Evolutionary conservation across 2,329 filamentous ascomycete species (phyloP).

Genomic region (Rutstroemia sydowiana): DNA sequence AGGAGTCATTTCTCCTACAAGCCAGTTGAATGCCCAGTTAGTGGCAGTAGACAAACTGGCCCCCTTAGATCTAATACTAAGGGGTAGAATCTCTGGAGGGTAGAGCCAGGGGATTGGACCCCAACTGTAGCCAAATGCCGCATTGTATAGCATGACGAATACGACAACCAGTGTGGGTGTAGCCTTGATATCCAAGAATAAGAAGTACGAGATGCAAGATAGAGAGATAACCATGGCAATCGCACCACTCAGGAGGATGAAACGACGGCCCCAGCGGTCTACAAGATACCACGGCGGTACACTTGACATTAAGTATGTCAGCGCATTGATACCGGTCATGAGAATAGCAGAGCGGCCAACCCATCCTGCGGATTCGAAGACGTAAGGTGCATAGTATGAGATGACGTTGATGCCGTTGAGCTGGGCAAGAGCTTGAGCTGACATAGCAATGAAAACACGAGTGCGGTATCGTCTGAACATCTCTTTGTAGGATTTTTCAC

Average conservation of each 20-base stretch:
- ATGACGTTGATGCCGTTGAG: constrained; percentile 99
- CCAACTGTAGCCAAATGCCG: constrained; percentile 95
- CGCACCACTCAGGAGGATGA: constrained; percentile 84
- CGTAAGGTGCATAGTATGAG: constrained; percentile 93
- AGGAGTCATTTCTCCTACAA: constrained; percentile 92
- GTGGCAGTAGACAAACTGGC: constrained; percentile 92
- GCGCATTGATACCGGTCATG: constrained; percentile 94
- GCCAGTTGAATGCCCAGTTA: constrained; percentile 98
- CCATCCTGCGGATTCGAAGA: constrained; percentile 98
- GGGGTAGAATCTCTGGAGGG: constrained; percentile 93
- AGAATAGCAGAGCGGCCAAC: constrained; percentile 80
- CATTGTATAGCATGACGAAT: constrained; percentile 98
- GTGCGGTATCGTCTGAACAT: constrained; percentile 93
- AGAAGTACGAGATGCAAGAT: constrained; percentile 88
- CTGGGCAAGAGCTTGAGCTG: constrained; percentile 88
- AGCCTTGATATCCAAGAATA: constrained; percentile 71
- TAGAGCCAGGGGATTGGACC: constrained; percentile 98
- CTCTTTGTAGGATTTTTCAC: constrained; percentile 81
- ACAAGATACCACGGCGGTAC: constrained; percentile 97
- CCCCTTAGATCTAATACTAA: constrained; percentile 95
- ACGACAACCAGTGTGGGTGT: constrained; percentile 83
- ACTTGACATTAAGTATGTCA: constrained; percentile 85
- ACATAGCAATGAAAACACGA: constrained; percentile 98
- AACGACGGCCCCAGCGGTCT: constrained; percentile 81
- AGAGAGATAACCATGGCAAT: constrained; percentile 83